Base-by-base conservation (phyloP, 192 early-diverging fungal species). In the Coemansia reversa region DNA sequence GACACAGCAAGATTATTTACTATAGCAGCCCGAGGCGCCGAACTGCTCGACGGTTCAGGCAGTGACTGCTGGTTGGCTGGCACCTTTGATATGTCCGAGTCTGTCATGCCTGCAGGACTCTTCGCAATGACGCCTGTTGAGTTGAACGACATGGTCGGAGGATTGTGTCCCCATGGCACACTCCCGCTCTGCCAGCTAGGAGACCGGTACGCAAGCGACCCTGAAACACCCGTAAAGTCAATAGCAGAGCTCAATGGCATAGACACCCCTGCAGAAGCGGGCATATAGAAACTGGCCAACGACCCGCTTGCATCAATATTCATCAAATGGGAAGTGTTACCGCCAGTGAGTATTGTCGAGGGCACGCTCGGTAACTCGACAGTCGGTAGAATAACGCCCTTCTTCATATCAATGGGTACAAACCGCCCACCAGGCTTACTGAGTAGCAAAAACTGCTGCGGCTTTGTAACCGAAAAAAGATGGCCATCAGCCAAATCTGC, bases 361-460 rank as follows among this genome's bases (percentile, higher is more conserved):
- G 56, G 66, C 39, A 81, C 49, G 11, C 23, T 54, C 14, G 78
- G 78, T 32, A 73, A 69, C 35, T 72, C 72, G 11, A 81, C 66
- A 3, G 78, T 75, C 7, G 72, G 64, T 45, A 81, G 56, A 51
- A 81, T 69, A 9, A 56, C 63, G 24, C 70, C 66, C 5, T 72
- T 53, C 7, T 63, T 19, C 78, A 81, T 81, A 32, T 81, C 78
- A 22, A 81, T 81, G 2, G 78, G 78, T 22, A 81, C 78, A 64
- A 81, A 81, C n/a, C 78, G 73, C n/a, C 73, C 73, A 23, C 78
- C 78, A 14, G 78, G 78, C 69, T 81, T 81, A 60, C 78, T 81
- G 22, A 81, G 62, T 14, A 81, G 70, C 60, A 81, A 29, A 30
- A 75, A 81, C 69, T 51, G 60, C 42, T 75, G 78, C 23, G 55